phyloP scores from a whole-genome alignment of 2,329 filamentous ascomycete genomes.

The Lasiodiplodia gonubiensis region DNA sequence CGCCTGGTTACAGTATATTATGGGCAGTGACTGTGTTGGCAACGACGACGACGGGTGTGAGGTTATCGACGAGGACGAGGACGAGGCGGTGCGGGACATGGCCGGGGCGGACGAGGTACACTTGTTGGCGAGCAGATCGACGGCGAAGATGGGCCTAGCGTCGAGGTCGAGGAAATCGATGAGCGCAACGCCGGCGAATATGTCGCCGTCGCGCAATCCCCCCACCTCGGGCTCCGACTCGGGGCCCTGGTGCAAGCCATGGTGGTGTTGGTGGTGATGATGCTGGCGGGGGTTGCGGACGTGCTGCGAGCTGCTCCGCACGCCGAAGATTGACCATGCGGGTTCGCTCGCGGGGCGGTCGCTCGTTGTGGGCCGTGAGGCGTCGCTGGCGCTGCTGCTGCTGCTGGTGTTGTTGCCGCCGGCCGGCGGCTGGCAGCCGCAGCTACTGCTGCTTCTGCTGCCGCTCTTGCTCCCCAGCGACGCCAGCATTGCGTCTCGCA shows the following conservation, averaged over 20 bases:
- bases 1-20: slow-evolving; percentile 24
- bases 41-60: background rate
- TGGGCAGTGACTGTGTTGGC: slow-evolving; percentile 3
- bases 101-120: background rate
- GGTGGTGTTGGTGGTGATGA: background rate
- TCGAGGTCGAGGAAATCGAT: slow-evolving; percentile 26
- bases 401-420: background rate
- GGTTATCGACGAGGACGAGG: background rate
- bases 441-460: background rate
- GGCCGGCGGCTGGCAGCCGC: background rate
- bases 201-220: slow-evolving; percentile 7
- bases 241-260: slow-evolving; percentile 2
- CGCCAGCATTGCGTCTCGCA: slow-evolving; percentile 14
- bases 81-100: background rate
- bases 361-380: slow-evolving; percentile 3
- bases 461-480: slow-evolving; percentile 7
- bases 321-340: slow-evolving; percentile 25
- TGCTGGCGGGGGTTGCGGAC: background rate
- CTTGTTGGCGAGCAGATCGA: slow-evolving; percentile 12
- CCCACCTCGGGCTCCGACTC: slow-evolving; percentile 24
- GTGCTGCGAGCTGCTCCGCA: background rate
- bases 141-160: slow-evolving; percentile 17
- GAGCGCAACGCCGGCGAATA: slow-evolving; percentile 21
- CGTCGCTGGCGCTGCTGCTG: background rate
- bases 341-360: slow-evolving; percentile 15